Conservation (phyloP, 495 filamentous ascomycete genomes). For the Beverwykella pulmonaria region DNA sequence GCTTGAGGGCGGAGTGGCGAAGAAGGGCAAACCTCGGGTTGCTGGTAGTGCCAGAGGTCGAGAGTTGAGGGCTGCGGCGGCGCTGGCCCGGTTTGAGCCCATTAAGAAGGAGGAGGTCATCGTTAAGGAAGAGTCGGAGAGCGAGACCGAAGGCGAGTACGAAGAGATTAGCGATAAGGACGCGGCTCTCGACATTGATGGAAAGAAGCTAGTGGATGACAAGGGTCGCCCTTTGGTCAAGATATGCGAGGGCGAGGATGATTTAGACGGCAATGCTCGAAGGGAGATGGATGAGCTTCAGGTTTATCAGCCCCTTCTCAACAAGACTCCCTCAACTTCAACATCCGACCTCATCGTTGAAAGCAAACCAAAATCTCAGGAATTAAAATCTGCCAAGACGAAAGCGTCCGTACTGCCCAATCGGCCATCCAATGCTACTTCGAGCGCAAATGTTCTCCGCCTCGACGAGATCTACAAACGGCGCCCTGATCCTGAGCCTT, state of each 20-base stretch:
- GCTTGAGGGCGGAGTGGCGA: conserved; percentile 65
- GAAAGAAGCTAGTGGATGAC: conserved; percentile 59
- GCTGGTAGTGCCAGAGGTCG: conserved; percentile 69
- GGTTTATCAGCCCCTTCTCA: conserved; percentile 14
- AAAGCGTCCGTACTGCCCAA: background rate
- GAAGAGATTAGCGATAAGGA: conserved; percentile 42
- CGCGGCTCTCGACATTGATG: conserved; percentile 59
- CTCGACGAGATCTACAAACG: conserved; percentile 12
- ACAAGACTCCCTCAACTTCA: background rate
- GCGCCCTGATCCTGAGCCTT: background rate
- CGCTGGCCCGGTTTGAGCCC: conserved; percentile 70
- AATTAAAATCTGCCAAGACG: too few species aligned
- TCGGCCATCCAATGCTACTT: background rate
- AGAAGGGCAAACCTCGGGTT: conserved; percentile 67
- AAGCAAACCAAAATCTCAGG: too few species aligned
- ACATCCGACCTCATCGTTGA: too few species aligned
- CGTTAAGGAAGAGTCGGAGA: conserved; percentile 42
- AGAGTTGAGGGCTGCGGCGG: conserved; percentile 75
- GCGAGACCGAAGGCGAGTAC: conserved; percentile 43
- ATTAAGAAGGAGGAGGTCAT: conserved; percentile 49
- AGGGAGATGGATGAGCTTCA: conserved; percentile 65
- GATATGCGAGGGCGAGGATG: conserved; percentile 72
- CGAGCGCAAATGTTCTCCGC: conserved; percentile 20
- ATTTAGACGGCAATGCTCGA: conserved; percentile 59
- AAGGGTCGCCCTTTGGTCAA: conserved; percentile 66